Evolutionary conservation across 176 grass and related monocot species (phyloP).

Genomic region (Aegilops bicornis): DNA sequence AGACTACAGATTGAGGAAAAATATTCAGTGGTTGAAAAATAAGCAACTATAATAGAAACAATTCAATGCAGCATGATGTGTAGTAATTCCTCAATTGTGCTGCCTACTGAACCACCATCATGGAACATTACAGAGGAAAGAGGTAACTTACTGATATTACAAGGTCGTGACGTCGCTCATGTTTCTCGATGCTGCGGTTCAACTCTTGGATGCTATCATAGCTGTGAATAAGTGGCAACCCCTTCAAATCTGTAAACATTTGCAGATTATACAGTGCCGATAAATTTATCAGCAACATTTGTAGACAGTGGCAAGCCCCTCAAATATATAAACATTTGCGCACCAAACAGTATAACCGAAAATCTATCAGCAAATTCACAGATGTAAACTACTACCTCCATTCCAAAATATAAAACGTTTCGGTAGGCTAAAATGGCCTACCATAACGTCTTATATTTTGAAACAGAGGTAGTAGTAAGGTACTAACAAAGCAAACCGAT

Average conservation of each 20-base stretch:
- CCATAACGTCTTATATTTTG: no score
- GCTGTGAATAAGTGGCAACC: constrained; percentile 78
- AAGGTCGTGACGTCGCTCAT: constrained; percentile 74
- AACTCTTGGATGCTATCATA: constrained; percentile 97
- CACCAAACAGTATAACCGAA: not conserved
- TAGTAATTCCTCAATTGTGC: constrained; percentile 12
- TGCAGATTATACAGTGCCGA: not conserved
- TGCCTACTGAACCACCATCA: not conserved
- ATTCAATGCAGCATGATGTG: not conserved
- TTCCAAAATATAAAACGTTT: no score
- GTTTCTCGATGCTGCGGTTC: constrained; percentile 76
- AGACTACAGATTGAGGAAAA: constrained; percentile 54
- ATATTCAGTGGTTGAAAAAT: constrained; percentile 22
- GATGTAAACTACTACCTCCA: not conserved
- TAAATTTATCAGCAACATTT: constrained; percentile 4
- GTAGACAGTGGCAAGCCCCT: not conserved
- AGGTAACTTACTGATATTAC: constrained; percentile 84
- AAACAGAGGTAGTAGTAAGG: no score
- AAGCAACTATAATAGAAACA: not conserved
- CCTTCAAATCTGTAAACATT: constrained; percentile 67
- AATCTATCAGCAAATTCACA: not conserved
- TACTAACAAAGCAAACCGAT: no score
- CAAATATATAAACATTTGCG: constrained; percentile 15
- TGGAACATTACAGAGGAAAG: constrained; percentile 3
- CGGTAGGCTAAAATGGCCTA: no score